Percentiles rank a stretch among this genome's conserved stretches.
Conservation (phyloP, 2,329 filamentous ascomycete species). For the Alternaria brassicicola region DNA sequence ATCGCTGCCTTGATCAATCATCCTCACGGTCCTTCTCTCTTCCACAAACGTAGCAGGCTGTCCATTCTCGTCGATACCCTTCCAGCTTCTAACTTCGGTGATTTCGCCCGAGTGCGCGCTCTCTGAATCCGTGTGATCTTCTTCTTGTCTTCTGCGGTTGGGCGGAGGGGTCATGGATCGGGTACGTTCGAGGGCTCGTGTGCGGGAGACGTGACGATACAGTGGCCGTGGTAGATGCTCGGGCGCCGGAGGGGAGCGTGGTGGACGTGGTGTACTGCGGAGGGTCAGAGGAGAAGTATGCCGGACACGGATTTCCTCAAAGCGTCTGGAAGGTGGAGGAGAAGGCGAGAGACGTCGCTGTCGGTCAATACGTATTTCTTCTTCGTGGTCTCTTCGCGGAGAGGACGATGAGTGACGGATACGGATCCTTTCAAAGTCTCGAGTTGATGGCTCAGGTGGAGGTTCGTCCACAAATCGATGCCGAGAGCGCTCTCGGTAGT, state of each 20-base stretch:
- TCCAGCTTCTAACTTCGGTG: slow-evolving; percentile 33
- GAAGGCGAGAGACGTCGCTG: slow-evolving; percentile 25
- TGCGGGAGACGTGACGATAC: slow-evolving; percentile 23
- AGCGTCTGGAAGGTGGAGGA: slow-evolving; percentile 7
- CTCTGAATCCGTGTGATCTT: slow-evolving; percentile 33
- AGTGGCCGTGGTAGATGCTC: slow-evolving; percentile 7
- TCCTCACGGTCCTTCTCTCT: slow-evolving; percentile 23
- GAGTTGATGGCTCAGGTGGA: slow-evolving; percentile 18
- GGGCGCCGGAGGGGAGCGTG: slow-evolving; percentile 11
- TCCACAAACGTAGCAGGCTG: slow-evolving; percentile 35
- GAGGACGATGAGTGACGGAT: slow-evolving; percentile 24
- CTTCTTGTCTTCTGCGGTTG: slow-evolving; percentile 11
- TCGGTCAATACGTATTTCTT: slow-evolving; percentile 27
- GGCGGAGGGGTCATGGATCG: slow-evolving; percentile 16
- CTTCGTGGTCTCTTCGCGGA: slow-evolving; percentile 16
- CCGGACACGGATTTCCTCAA: slow-evolving; percentile 21
- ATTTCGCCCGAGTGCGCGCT: slow-evolving; percentile 26
- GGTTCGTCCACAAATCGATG: slow-evolving; percentile 18
- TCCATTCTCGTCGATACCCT: slow-evolving; percentile 39
- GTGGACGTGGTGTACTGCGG: slow-evolving; percentile 2
- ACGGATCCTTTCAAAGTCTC: slow-evolving; percentile 27
- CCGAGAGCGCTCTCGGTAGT: slow-evolving; percentile 20
- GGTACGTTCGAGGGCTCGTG: slow-evolving; percentile 6
- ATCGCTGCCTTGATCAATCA: slow-evolving; percentile 19
- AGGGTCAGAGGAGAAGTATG: slow-evolving; percentile 18